A percentile compares a stretch with the other conserved stretches of the same genome.
phyloP scores from a whole-genome alignment of 176 grass and related monocot genomes.

The Oryza punctata region DNA sequence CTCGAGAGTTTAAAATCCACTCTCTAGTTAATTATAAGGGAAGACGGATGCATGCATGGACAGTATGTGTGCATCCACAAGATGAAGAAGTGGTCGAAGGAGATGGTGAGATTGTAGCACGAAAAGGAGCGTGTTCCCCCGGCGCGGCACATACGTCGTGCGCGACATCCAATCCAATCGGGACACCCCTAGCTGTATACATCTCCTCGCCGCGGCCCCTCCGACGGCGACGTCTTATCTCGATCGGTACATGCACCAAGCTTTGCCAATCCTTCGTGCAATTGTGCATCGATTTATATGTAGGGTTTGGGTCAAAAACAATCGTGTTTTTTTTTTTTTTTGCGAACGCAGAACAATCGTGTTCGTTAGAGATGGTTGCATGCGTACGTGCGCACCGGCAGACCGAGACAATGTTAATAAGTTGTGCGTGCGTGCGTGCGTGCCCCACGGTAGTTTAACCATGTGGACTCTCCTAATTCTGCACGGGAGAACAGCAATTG shows the following conservation, averaged over 20 bases:
- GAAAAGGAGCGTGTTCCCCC: conserved; percentile 36
- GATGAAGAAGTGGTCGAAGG: too few species aligned
- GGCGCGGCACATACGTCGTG: conserved; percentile 26
- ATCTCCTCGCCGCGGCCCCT: not conserved
- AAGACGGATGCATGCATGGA: too few species aligned
- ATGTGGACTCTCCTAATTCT: not conserved
- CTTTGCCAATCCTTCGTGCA: not conserved
- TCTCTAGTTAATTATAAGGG: too few species aligned
- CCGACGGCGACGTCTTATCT: conserved; percentile 2
- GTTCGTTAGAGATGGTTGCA: not conserved
- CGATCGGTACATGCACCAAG: not conserved
- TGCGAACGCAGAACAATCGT: too few species aligned
- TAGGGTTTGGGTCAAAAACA: too few species aligned
- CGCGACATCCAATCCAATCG: not conserved
- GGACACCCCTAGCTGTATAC: not conserved
- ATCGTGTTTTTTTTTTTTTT: too few species aligned
- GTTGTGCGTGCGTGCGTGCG: not conserved
- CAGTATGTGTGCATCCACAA: too few species aligned
- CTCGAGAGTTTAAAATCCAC: too few species aligned
- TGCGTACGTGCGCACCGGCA: not conserved
- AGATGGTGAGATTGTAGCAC: not conserved
- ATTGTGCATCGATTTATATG: too few species aligned
- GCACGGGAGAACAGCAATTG: not conserved
- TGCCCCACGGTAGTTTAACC: too few species aligned
- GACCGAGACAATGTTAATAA: not conserved